A percentile compares a stretch with the other conserved stretches of the same genome.
Conservation (phyloP, 2,329 filamentous ascomycete genomes). For the Scopulariopsis brevicaulis region DNA sequence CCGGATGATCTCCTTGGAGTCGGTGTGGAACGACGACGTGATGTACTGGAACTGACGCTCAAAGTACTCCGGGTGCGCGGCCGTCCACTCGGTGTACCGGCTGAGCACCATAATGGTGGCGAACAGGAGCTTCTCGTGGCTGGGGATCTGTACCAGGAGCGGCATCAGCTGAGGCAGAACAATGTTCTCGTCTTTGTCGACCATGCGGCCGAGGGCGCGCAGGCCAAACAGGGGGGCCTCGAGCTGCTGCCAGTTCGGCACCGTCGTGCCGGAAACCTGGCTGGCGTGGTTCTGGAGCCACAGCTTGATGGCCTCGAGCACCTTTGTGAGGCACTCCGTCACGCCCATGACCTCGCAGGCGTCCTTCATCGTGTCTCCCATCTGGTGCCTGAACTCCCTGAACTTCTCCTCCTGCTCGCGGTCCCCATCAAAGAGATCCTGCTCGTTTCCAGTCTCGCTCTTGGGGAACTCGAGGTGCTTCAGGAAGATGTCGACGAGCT, state of each 20-base stretch:
- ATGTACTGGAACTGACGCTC: slow-evolving; percentile 94
- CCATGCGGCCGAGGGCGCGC: slow-evolving; percentile 94
- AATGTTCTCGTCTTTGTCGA: slow-evolving; percentile 75
- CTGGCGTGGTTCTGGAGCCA: slow-evolving; percentile 80
- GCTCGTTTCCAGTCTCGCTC: slow-evolving; percentile 60
- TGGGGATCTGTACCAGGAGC: slow-evolving; percentile 83
- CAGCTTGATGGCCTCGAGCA: slow-evolving; percentile 71
- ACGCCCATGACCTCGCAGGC: slow-evolving; percentile 94
- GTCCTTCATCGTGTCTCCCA: slow-evolving; percentile 97
- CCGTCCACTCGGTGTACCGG: slow-evolving; percentile 95
- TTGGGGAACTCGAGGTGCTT: slow-evolving; percentile 79
- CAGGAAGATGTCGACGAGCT: slow-evolving; percentile 86
- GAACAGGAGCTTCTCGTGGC: slow-evolving; percentile 96
- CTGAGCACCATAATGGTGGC: slow-evolving; percentile 96
- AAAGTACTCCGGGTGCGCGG: slow-evolving; percentile 83
- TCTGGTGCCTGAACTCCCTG: slow-evolving; percentile 87
- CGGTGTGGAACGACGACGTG: slow-evolving; percentile 80
- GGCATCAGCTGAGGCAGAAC: slow-evolving; percentile 89
- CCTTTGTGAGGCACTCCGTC: slow-evolving; percentile 80
- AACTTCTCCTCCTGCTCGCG: slow-evolving; percentile 95
- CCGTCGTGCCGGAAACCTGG: slow-evolving; percentile 59
- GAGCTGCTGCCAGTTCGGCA: slow-evolving; percentile 92
- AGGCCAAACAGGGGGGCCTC: slow-evolving; percentile 93
- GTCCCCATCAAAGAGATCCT: slow-evolving; percentile 89
- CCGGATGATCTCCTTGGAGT: slow-evolving; percentile 80